Evolutionary conservation across 257 asterid genomes (phyloP), one percentile per base, ranked within the genome.

Genomic region (Primulina huaijiensis): DNA sequence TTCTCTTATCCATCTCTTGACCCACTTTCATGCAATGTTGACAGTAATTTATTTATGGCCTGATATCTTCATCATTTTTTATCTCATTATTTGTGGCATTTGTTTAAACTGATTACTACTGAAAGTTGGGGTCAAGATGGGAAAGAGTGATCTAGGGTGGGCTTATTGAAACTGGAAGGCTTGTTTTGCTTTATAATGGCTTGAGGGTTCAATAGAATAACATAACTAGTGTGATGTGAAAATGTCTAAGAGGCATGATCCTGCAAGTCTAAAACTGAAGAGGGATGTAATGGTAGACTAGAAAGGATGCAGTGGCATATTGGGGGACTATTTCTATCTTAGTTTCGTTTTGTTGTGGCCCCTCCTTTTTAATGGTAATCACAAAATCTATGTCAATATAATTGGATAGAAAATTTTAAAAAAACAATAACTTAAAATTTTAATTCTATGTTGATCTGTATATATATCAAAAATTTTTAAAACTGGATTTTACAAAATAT

Each of bases 201-300:
- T 62, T 27, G 43, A 38, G 31, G 19, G 46, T 60, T 12, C 21
- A 25, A 8, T 40, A 40, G 34, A 43, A 27, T 17, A 12, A 11
- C 10, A 2, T 19, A 40, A 38, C 43, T 50, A 37, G 55, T 57
- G 38, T 60, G 37, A 74, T 52, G 40, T 60, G 58, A 70, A 56
- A 52, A 66, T 52, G 69, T 64, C 73, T 29, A 60, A 46, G 55
- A 35, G 73, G 62, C 37, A 64, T 53, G 60, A 70, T 64, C 35
- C 75, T 4, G 3, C 14, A 14, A 3, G 55, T 14, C 19, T 62
- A 69, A 58, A 50, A 50, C 57, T 3, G 52, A 46, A 67, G 59
- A 64, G n/a, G 67, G 59, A 61, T 66, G 20, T 58, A 50, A 56
- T 63, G 64, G 21, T 58, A 56, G 25, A 17, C 52, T 52, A 53